Percentiles rank a stretch among this genome's conserved stretches.
Conservation (phyloP, 2,329 filamentous ascomycete species). For the Sphaerulina musiva region DNA sequence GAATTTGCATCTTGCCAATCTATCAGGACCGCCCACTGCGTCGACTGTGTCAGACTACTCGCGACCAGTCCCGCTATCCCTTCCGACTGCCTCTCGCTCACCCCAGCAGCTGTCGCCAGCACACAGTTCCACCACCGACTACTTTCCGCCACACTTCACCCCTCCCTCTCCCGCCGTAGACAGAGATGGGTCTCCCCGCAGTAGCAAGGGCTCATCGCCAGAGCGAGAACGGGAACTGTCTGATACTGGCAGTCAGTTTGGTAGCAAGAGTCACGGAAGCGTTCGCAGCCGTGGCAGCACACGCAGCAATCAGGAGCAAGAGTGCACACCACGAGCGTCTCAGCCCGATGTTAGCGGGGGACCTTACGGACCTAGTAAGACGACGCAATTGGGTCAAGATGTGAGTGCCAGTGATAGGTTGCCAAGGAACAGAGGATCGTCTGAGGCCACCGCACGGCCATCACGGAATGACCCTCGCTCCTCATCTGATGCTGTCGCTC, state of each 20-base stretch:
- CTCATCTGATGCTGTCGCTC: slow-evolving; percentile 2
- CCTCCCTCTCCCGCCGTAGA: slow-evolving; percentile 46
- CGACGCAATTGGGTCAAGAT: slow-evolving; percentile 8
- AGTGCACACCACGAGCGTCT: slow-evolving; percentile 21
- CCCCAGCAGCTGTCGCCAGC: slow-evolving; percentile 31
- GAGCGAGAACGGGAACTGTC: slow-evolving; percentile 26
- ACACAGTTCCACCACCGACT: slow-evolving; percentile 36
- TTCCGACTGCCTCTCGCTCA: slow-evolving; percentile 31
- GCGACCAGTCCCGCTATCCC: slow-evolving; percentile 21
- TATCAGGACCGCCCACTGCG: slow-evolving; percentile 7
- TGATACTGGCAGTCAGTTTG: slow-evolving; percentile 19
- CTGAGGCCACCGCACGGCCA: slow-evolving; percentile 9
- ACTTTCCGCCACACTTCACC: slow-evolving; percentile 47
- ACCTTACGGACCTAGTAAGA: slow-evolving; percentile 17
- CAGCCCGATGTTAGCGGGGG: slow-evolving; percentile 12
- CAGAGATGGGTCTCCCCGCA: slow-evolving; percentile 13
- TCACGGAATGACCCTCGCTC: not conserved
- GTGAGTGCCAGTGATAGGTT: slow-evolving; percentile 8
- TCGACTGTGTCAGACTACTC: slow-evolving; percentile 27
- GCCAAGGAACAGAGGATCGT: slow-evolving; percentile 12
- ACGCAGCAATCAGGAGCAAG: slow-evolving; percentile 14
- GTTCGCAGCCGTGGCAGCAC: slow-evolving; percentile 17
- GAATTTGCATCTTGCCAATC: slow-evolving; percentile 25
- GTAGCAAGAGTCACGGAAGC: slow-evolving; percentile 20
- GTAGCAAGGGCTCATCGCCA: slow-evolving; percentile 33